Evolutionary conservation across 2,329 filamentous ascomycete genomes (phyloP), one percentile per base, ranked within the genome.

Genomic region (Hypoxylon sp.): DNA sequence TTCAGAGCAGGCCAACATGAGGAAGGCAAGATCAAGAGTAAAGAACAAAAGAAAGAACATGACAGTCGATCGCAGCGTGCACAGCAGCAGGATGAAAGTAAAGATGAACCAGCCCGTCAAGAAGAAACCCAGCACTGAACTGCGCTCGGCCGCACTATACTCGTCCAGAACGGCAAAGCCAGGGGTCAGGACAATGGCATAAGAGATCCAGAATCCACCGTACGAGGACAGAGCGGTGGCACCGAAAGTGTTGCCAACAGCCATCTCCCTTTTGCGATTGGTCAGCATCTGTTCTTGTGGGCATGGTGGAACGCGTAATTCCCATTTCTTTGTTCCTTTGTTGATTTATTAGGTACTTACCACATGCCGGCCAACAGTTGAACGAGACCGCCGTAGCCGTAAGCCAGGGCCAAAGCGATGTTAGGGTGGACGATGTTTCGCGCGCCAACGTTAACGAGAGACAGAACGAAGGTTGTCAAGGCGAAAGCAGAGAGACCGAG

Each of bases 341-440:
- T 50, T 26, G 3, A 11, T 4, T 22, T 17, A 19, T 4, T 17
- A 8, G 10, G 10, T 65, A 85, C 88, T 80, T 86, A 94, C 93
- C 93, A 96, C 93, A 95, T 96, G 83, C 93, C 93, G 72, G 92
- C 91, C 22, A 93, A 83, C 55, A 95, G 84, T 83, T 96, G 93
- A 46, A 94, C 88, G 14, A 94, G 84, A 74, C 92, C 92, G 75
- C 92, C 92, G 78, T 94, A 94, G 24, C 87, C 92, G 73, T 91
- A 91, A 5, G 92, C 91, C 14, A 91, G 81, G 11, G 88, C 87
- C 9, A 94, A 84, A 48, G 91, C 89, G 61, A 95, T 86, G 77
- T 89, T 91, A 51, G 91, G 90, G 2, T 78, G 79, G 1, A 80
- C 80, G 61, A 94, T 83, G 63, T 84, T 85, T 11, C 89, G 86